Conservation (phyloP, 1,284 basidiomycete species). For the Somion occarium region DNA sequence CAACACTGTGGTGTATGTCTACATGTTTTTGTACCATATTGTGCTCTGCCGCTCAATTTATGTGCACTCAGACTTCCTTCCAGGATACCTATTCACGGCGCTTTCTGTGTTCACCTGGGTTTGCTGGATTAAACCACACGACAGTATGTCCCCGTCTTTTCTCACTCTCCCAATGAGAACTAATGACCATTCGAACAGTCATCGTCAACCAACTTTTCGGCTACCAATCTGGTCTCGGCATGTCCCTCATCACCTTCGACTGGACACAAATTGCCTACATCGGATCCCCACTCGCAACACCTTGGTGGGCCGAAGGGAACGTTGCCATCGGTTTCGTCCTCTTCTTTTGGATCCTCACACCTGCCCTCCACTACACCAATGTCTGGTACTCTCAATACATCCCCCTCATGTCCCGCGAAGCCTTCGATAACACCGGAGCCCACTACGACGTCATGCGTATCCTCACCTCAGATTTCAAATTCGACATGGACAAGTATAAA, state of each 20-base stretch:
- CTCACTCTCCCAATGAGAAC: slow-evolving; percentile 3
- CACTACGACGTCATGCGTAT: slow-evolving; percentile 55
- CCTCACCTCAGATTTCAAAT: slow-evolving; percentile 39
- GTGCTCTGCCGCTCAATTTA: background rate
- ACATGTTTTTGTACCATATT: slow-evolving; percentile 33
- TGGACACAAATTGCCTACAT: slow-evolving; percentile 32
- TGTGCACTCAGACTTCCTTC: slow-evolving; percentile 30
- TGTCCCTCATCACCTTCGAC: slow-evolving; percentile 48
- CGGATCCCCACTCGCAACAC: slow-evolving; percentile 27
- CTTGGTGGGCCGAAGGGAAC: slow-evolving; percentile 29
- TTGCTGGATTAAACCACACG: slow-evolving; percentile 57
- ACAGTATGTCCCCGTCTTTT: too few species aligned
- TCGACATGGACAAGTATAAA: slow-evolving; percentile 63
- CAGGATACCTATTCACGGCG: slow-evolving; percentile 42
- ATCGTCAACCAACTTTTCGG: slow-evolving; percentile 85
- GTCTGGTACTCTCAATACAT: slow-evolving; percentile 36
- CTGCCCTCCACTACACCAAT: slow-evolving; percentile 43
- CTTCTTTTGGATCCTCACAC: slow-evolving; percentile 59
- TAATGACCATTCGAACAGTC: slow-evolving; percentile 21
- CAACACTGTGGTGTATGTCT: slow-evolving; percentile 27
- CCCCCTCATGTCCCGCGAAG: slow-evolving; percentile 28
- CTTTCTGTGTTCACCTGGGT: slow-evolving; percentile 49
- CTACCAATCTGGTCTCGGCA: slow-evolving; percentile 69
- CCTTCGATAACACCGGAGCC: slow-evolving; percentile 38
- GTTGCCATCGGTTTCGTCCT: slow-evolving; percentile 27